Conservation (phyloP, 306 rosid genomes). For the Quercus berberidifolia region DNA sequence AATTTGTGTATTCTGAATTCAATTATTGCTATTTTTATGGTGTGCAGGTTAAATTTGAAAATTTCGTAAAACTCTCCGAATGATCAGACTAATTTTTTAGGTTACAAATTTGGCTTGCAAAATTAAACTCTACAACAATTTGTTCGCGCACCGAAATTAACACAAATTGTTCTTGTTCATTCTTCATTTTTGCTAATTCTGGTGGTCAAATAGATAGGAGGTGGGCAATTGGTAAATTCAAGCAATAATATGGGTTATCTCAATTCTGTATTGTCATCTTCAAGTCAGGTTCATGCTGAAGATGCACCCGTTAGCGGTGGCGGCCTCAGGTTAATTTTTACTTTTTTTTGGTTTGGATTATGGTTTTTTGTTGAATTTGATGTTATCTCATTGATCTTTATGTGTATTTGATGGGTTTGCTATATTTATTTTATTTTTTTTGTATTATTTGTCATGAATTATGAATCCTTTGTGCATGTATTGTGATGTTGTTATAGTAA, state of each 20-base stretch:
- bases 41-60: conserved; percentile 45
- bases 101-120: conserved; percentile 28
- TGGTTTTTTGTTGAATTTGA: not conserved
- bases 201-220: conserved; percentile 24
- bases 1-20: not conserved
- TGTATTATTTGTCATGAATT: not conserved
- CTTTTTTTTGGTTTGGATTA: conserved; percentile 11
- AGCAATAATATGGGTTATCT: conserved; percentile 75
- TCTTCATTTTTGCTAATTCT: conserved; percentile 20
- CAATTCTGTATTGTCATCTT: conserved; percentile 68
- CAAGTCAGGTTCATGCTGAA: conserved; percentile 65
- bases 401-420: not conserved
- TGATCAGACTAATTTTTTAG: conserved; percentile 33
- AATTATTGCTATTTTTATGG: conserved; percentile 24
- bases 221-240: conserved; percentile 43
- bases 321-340: conserved; percentile 62
- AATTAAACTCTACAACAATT: conserved; percentile 28
- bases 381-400: not conserved
- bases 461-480: not conserved
- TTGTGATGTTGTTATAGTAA: not conserved
- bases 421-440: not conserved
- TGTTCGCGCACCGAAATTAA: conserved; percentile 19
- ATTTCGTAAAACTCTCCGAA: conserved; percentile 21
- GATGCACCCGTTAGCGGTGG: conserved; percentile 86
- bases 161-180: conserved; percentile 24